Base-by-base conservation (phyloP, 371 early-diverging fungal genomes). In the Chytridiales sp. region DNA sequence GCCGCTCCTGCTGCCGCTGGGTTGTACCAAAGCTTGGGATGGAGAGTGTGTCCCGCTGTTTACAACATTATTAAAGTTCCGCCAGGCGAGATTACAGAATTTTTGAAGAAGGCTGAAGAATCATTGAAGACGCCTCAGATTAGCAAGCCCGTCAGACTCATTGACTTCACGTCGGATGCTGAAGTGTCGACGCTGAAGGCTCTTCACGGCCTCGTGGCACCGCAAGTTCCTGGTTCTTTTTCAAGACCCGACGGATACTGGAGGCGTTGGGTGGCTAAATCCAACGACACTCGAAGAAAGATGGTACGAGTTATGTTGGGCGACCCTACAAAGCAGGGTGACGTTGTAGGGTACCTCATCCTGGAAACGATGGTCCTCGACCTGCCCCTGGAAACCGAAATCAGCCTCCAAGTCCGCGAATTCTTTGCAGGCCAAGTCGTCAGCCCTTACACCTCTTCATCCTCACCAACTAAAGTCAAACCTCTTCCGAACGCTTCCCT, bases 1-100 rank as follows among this genome's bases (percentile, higher is more conserved):
- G 66, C 66, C 17, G 66, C 64, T 2, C 66, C 66, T 17, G 54
- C 60, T 13, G 66, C 66, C 22, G 66, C 66, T 1, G 55, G 55
- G 13, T 43, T 65, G 24, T 65, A 65, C 49, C 55, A 52, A n/a
- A 54, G 55, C 4, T 46, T 65, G 43, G 66, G 66, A 0, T 65
- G 66, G 66, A 38, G 34, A 22, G 19, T 11, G 3, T 39, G 39
- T 39, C 39, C 39, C n/a, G 39, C 39, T n/a, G n/a, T n/a, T n/a
- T 39, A 39, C n/a, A 39, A 39, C 39, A n/a, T 39, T 39, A 39
- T 39, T n/a, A 39, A 39, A n/a, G 9, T 39, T 39, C 9, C n/a
- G 39, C 39, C 39, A 13, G 39, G n/a, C 9, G 39, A 39, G 9
- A 9, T 39, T 57, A 30, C 6, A 22, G 8, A 26, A 46, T 13